Evolutionary conservation across 2,329 filamentous ascomycete species (phyloP).

Genomic region (Stachybotrys echinatus): DNA sequence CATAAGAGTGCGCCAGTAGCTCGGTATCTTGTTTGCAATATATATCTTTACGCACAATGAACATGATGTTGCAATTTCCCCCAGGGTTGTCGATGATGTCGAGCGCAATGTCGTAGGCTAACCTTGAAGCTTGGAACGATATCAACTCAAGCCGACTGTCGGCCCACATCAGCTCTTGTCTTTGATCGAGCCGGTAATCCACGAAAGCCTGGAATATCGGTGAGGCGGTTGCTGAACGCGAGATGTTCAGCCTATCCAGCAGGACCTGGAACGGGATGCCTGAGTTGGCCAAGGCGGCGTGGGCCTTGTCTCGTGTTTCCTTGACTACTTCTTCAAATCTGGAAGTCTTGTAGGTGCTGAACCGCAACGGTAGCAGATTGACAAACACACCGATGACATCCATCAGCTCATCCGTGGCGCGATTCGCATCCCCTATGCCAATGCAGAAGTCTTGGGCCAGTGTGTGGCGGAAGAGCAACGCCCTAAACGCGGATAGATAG

Average conservation of each 20-base stretch:
- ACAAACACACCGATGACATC: background rate
- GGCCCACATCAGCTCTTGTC: background rate
- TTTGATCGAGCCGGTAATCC: background rate
- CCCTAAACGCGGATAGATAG: background rate
- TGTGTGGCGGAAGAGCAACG: background rate
- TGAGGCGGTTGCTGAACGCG: background rate
- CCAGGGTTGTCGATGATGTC: background rate
- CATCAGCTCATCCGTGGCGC: background rate
- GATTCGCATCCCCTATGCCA: background rate
- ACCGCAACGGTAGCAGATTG: background rate
- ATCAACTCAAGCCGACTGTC: background rate
- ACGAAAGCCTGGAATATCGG: background rate
- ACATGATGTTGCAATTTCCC: background rate
- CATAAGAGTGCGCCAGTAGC: background rate
- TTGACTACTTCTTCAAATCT: background rate
- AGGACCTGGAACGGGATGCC: background rate
- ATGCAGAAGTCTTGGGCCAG: background rate
- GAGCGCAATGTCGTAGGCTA: background rate
- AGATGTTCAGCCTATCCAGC: background rate
- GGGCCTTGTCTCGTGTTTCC: background rate
- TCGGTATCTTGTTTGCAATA: background rate
- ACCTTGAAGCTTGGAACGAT: background rate
- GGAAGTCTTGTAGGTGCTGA: background rate
- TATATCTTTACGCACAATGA: background rate
- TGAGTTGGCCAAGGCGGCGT: background rate